phyloP scores from a whole-genome alignment of 2,329 filamentous ascomycete species.

The Teratosphaeria gauchensis region DNA sequence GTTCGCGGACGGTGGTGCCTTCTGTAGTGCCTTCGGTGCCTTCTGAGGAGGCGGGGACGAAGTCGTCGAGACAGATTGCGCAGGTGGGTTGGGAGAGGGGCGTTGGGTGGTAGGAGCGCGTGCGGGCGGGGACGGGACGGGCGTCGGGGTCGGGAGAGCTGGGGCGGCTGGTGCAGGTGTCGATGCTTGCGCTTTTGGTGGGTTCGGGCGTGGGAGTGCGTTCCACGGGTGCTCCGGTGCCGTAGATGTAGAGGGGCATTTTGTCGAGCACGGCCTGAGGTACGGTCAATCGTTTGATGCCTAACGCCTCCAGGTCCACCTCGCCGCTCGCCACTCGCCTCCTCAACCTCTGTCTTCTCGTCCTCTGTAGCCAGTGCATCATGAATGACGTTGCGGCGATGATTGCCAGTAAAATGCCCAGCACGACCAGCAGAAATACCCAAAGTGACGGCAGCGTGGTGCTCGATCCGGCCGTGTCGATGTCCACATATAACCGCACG shows the following conservation, averaged over 20 bases:
- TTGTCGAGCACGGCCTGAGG: conserved; percentile 60
- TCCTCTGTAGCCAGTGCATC: conserved; percentile 70
- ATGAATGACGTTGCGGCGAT: conserved; percentile 56
- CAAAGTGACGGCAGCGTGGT: conserved; percentile 60
- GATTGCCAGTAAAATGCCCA: conserved; percentile 60
- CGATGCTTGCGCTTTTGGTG: conserved; percentile 1
- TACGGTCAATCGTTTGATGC: conserved; percentile 72
- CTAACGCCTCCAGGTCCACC: conserved; percentile 75
- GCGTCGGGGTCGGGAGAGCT: conserved; percentile 5
- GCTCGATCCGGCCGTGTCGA: conserved; percentile 29
- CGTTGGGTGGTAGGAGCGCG: conserved; percentile 14
- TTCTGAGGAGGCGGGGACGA: conserved; percentile 34
- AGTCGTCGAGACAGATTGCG: conserved; percentile 82
- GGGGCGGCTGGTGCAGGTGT: conserved; percentile 3
- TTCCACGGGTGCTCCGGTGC: conserved; percentile 7
- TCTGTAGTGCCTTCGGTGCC: conserved; percentile 9
- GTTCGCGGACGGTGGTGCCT: conserved; percentile 62
- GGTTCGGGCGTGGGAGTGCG: not conserved
- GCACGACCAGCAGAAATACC: conserved; percentile 63
- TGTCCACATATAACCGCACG: conserved; percentile 42
- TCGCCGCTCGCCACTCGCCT: conserved; percentile 67
- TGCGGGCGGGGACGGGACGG: conserved; percentile 8
- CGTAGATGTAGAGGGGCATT: conserved; percentile 72
- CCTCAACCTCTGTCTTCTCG: conserved; percentile 57
- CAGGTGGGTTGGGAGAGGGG: conserved; percentile 67